Evolutionary conservation across 176 grass and related monocot genomes (phyloP).

Genomic region (Musa acuminata): DNA sequence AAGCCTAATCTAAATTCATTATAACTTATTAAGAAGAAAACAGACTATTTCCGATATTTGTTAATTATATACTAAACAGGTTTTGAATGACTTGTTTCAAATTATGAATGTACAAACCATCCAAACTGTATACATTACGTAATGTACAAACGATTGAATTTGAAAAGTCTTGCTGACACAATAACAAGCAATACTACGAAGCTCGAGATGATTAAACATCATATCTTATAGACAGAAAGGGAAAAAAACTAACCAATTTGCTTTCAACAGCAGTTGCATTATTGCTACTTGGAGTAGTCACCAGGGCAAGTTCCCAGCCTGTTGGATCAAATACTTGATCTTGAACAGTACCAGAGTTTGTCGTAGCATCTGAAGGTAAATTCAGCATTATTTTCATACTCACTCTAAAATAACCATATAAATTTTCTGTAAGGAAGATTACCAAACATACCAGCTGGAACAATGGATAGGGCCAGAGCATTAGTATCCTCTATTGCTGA

Average conservation of each 20-base stretch:
- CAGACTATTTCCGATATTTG: background rate
- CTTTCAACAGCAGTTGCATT: slow-evolving; percentile 45
- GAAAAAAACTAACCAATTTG: slow-evolving; percentile 56
- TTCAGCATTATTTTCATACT: slow-evolving; percentile 17
- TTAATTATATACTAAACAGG: background rate
- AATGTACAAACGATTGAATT: too few relatives aligned
- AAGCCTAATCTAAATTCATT: background rate
- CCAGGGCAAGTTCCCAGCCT: slow-evolving; percentile 97
- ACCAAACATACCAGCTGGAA: slow-evolving; percentile 40
- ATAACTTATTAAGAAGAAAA: background rate
- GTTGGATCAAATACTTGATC: slow-evolving; percentile 87
- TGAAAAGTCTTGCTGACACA: too few relatives aligned
- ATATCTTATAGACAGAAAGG: too few relatives aligned
- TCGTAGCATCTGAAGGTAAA: slow-evolving; percentile 15
- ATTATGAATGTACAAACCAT: background rate
- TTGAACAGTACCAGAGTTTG: slow-evolving; percentile 29
- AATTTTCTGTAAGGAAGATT: slow-evolving; percentile 9
- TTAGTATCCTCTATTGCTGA: slow-evolving; percentile 76
- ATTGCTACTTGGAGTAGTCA: slow-evolving; percentile 52
- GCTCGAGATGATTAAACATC: background rate
- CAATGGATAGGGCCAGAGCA: slow-evolving; percentile 67
- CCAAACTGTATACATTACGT: too few relatives aligned
- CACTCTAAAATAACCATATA: background rate
- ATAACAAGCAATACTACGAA: too few relatives aligned
- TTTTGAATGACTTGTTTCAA: background rate